Conservation (phyloP, 2,329 filamentous ascomycete species). For the Colletotrichum tabaci region DNA sequence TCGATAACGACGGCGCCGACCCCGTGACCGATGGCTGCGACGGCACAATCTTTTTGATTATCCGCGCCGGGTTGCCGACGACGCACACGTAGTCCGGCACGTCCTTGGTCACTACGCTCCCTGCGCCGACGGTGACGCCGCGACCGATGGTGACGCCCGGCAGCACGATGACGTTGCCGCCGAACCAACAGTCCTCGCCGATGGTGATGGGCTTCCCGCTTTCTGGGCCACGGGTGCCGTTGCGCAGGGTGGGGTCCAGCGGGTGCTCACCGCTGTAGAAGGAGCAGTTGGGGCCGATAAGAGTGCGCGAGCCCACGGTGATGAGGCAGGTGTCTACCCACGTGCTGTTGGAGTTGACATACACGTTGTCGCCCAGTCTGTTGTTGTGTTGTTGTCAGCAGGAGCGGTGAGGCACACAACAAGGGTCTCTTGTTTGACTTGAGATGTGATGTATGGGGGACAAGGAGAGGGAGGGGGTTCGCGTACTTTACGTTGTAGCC, state of each 20-base stretch:
- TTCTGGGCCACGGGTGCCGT: constrained; percentile 84
- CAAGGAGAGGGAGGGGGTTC: background rate
- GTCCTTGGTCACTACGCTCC: constrained; percentile 86
- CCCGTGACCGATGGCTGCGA: constrained; percentile 40
- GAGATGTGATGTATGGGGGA: background rate
- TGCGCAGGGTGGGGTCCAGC: constrained; percentile 79
- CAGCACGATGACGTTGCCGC: constrained; percentile 78
- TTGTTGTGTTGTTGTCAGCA: background rate
- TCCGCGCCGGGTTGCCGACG: constrained; percentile 76
- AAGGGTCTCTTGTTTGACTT: background rate
- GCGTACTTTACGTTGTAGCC: constrained; percentile 78
- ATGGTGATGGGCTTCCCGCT: constrained; percentile 80
- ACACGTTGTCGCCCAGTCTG: constrained; percentile 78
- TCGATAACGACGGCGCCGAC: constrained; percentile 22
- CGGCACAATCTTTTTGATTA: constrained; percentile 63
- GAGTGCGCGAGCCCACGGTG: constrained; percentile 81
- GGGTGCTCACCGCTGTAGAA: constrained; percentile 84
- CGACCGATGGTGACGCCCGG: constrained; percentile 85
- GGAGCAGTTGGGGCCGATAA: constrained; percentile 84
- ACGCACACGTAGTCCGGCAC: constrained; percentile 75
- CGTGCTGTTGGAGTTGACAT: constrained; percentile 81
- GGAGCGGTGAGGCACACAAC: background rate
- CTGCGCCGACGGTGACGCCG: constrained; percentile 82
- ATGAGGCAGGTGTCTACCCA: constrained; percentile 85
- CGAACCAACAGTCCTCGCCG: constrained; percentile 87